Evolutionary conservation across 2,329 filamentous ascomycete genomes (phyloP), one percentile per base, ranked within the genome.

Genomic region (Diaporthe velutina): DNA sequence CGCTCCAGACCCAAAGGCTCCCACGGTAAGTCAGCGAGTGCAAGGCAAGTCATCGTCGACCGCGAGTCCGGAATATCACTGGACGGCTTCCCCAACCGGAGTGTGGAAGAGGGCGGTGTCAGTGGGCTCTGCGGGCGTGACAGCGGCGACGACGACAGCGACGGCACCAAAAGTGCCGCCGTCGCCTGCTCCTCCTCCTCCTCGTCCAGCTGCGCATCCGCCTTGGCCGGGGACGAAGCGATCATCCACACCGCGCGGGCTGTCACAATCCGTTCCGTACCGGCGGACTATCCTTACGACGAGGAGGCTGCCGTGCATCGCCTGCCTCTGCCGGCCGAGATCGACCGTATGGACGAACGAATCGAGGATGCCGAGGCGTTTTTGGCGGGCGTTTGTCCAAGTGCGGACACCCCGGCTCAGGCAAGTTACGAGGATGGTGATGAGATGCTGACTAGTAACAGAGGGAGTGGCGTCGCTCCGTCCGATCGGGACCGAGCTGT

Each of bases 1-100:
- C 22, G 2, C 2, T 6, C 13, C 13, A 2, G 1, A 17, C 0
- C 38, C 9, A n/a, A 22, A 1, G 0, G 17, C 15, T 17, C 9
- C 17, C 25, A 33, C 6, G 40, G 40, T 48, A 7, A 64, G 60
- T 64, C 58, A 38, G 55, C 10, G 22, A 28, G 17, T 4, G 0
- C 25, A 8, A 12, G 19, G 28, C 42, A 67, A 12, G 45, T 22
- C 15, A 17, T 68, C 9, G 2, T 9, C 6, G 13, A 28, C 19
- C 9, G 33, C 48, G 64, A 54, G 15, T 40, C 48, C 17, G 64
- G 64, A 1, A 40, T 68, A 2, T 68, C 64, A 13, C 48, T 25
- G 13, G 64, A 68, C n/a, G 64, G 48, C 15, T 54, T 40, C 12
- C 64, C 64, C n/a, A 54, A 33, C 33, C 33, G 64, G 0, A 54